phyloP scores from a whole-genome alignment of 2,329 filamentous ascomycete species.

The Aspergillus proliferans region DNA sequence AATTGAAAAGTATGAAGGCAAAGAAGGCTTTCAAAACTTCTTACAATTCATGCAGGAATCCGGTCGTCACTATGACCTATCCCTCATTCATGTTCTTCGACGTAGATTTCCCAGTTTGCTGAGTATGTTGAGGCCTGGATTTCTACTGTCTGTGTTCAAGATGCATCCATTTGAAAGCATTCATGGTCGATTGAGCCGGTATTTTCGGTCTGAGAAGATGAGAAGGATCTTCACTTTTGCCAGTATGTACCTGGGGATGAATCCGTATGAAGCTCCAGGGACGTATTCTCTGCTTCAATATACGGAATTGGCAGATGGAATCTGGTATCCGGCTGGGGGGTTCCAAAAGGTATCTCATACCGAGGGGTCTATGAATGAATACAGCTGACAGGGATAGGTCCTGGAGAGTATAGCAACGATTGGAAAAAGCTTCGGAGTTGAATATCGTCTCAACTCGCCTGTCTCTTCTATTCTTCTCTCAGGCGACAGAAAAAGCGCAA shows the following conservation, averaged over 20 bases:
- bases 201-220: conserved; percentile 61
- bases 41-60: conserved; percentile 60
- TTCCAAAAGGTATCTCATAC: conserved; percentile 48
- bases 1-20: conserved; percentile 67
- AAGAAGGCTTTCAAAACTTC: conserved; percentile 64
- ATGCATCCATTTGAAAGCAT: conserved; percentile 68
- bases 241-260: conserved; percentile 81
- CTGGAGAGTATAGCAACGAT: conserved; percentile 59
- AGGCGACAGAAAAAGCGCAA: conserved; percentile 26
- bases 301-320: conserved; percentile 68
- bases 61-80: conserved; percentile 64
- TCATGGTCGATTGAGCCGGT: not conserved
- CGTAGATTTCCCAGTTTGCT: conserved; percentile 60
- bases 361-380: conserved; percentile 9
- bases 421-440: conserved; percentile 55
- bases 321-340: conserved; percentile 61
- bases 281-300: conserved; percentile 71
- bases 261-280: conserved; percentile 66
- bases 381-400: conserved; percentile 27
- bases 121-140: conserved; percentile 53
- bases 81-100: conserved; percentile 58
- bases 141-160: conserved; percentile 51
- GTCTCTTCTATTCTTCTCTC: conserved; percentile 53
- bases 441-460: conserved; percentile 55
- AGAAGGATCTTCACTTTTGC: conserved; percentile 69